Conservation (phyloP, 495 filamentous ascomycete genomes). For the Hypoxylon fuscum region DNA sequence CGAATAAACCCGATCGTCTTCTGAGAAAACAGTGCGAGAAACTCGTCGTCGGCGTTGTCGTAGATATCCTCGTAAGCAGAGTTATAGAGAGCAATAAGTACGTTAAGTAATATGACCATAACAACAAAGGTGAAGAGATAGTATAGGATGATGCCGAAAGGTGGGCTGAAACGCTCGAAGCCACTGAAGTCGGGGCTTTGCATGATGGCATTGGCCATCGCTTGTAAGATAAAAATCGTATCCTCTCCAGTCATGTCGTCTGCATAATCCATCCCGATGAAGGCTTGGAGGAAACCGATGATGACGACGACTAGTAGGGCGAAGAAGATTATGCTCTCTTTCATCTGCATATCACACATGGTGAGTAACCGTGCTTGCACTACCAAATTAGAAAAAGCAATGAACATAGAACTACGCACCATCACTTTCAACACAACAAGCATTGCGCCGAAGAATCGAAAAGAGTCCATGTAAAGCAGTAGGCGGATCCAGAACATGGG, state of each 20-base stretch:
- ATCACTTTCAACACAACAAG: conserved; percentile 96
- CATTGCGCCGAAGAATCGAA: conserved; percentile 98
- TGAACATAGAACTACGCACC: too few species aligned
- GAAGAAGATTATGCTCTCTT: conserved; percentile 97
- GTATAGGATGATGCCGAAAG: conserved; percentile 89
- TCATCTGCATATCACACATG: too few species aligned
- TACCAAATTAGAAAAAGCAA: too few species aligned
- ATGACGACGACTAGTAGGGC: conserved; percentile 87
- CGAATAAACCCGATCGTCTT: conserved; percentile 97
- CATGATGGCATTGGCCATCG: conserved; percentile 92
- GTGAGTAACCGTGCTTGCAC: too few species aligned
- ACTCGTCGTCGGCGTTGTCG: conserved; percentile 93
- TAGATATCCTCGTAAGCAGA: conserved; percentile 96
- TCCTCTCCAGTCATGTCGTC: conserved; percentile 68
- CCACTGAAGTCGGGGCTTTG: conserved; percentile 88
- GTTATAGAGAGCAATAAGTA: conserved; percentile 96
- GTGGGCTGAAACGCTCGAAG: conserved; percentile 78
- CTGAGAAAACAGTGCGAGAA: conserved; percentile 86
- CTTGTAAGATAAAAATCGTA: conserved; percentile 78
- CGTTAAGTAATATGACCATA: conserved; percentile 91
- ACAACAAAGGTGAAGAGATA: conserved; percentile 98
- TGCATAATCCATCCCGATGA: conserved; percentile 89
- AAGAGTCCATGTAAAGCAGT: conserved; percentile 90
- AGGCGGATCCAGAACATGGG: conserved; percentile 98
- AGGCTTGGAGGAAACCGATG: conserved; percentile 92